These are phyloP conservation scores for Austroboletus eburneus DNA, from an alignment of 768 basidiomycete genomes.

Conservation along the genomic window DNA sequence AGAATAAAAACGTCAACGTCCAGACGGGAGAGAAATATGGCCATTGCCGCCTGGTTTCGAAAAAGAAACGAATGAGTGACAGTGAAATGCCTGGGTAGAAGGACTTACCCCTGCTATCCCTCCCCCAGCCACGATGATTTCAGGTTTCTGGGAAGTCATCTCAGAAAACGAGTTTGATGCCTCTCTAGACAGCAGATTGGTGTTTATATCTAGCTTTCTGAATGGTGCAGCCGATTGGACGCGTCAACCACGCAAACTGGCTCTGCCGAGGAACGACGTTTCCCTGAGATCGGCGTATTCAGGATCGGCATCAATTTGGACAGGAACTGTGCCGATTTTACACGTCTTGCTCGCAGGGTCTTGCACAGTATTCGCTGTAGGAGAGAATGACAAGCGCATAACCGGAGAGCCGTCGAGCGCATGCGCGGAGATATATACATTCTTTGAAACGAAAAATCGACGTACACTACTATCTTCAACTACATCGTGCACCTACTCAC, in stretches of 20 bases:
- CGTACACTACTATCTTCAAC: too few relatives aligned
- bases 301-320: too few relatives aligned
- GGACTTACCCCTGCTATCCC: constrained; percentile 22
- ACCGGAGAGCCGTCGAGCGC: too few relatives aligned
- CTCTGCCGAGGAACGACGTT: too few relatives aligned
- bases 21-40: constrained; percentile 25
- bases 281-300: too few relatives aligned
- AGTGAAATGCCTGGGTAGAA: neutral
- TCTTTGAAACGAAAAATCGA: too few relatives aligned
- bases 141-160: constrained; percentile 16
- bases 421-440: too few relatives aligned
- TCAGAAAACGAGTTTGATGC: neutral
- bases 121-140: constrained; percentile 28
- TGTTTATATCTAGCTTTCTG: neutral
- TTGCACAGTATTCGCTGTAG: too few relatives aligned
- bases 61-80: neutral
- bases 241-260: neutral
- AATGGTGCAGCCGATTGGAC: neutral
- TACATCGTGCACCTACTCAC: too few relatives aligned
- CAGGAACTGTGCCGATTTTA: too few relatives aligned
- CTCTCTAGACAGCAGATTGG: neutral
- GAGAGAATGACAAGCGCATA: too few relatives aligned
- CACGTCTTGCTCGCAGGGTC: too few relatives aligned
- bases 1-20: constrained; percentile 17
- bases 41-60: constrained; percentile 14